These are phyloP conservation scores for Kuraishia borneana DNA, from an alignment of 805 yeast genomes.

Conservation along the genomic window DNA sequence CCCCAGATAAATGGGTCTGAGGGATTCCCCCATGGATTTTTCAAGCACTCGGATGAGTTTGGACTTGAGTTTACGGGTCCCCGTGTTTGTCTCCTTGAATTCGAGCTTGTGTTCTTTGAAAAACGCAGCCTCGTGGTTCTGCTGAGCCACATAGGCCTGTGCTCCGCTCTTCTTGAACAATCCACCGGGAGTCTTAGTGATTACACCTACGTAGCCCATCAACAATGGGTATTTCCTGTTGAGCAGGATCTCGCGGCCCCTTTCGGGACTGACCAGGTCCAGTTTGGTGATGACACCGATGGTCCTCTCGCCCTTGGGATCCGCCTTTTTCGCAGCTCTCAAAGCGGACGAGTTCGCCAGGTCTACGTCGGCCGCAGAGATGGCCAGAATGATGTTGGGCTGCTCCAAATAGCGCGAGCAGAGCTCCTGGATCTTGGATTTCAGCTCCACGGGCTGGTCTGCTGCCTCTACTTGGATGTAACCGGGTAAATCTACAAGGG, in stretches of 20 bases:
- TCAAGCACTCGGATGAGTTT: constrained; percentile 83
- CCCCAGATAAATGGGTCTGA: constrained; percentile 76
- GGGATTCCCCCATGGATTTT: constrained; percentile 78
- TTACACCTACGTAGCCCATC: constrained; percentile 99
- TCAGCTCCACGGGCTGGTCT: constrained; percentile 84
- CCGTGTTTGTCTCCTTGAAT: constrained; percentile 55
- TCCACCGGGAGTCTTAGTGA: constrained; percentile 61
- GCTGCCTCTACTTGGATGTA: constrained; percentile 95
- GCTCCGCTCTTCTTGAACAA: constrained; percentile 47
- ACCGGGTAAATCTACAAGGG: constrained; percentile 94
- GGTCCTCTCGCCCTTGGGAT: constrained; percentile 91
- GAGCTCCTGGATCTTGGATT: constrained; percentile 63
- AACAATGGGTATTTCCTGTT: constrained; percentile 81
- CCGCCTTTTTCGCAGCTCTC: constrained; percentile 79
- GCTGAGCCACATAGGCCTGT: constrained; percentile 58
- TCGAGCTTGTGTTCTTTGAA: constrained; percentile 53
- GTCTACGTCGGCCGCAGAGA: constrained; percentile 97
- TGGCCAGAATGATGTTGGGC: constrained; percentile 92
- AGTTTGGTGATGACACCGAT: constrained; percentile 93
- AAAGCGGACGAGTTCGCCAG: constrained; percentile 92
- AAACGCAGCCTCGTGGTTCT: constrained; percentile 50
- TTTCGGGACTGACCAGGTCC: constrained; percentile 74
- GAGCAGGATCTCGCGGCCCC: constrained; percentile 55
- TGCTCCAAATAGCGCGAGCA: constrained; percentile 81
- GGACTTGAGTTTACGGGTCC: constrained; percentile 64